Percentiles rank a stretch among this genome's conserved stretches.
phyloP scores from a whole-genome alignment of 1,284 basidiomycete genomes.

The Clitocybe nebularis region DNA sequence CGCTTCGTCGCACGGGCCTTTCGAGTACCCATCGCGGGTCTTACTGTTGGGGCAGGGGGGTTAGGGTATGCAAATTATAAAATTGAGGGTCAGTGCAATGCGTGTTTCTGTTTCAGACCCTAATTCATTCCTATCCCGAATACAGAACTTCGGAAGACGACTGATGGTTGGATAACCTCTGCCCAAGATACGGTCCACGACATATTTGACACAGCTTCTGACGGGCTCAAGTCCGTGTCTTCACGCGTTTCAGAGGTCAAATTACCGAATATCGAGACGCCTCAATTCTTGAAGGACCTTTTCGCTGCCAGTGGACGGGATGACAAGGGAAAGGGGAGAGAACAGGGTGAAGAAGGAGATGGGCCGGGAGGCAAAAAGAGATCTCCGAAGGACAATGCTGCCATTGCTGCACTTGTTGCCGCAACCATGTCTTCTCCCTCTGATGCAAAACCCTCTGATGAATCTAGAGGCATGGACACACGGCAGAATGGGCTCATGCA shows the following conservation, averaged over 20 bases:
- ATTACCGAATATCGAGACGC: constrained; percentile 64
- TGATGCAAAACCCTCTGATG: constrained; percentile 44
- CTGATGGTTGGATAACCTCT: constrained; percentile 59
- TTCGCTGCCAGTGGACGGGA: constrained; percentile 43
- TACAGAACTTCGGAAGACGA: constrained; percentile 68
- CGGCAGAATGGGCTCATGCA: constrained; percentile 81
- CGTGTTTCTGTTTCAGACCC: too few relatives aligned
- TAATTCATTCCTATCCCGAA: too few relatives aligned
- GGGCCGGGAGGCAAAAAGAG: constrained; percentile 33
- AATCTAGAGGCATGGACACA: constrained; percentile 34
- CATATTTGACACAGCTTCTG: constrained; percentile 63
- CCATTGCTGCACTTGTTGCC: constrained; percentile 68
- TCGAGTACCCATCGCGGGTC: constrained; percentile 79
- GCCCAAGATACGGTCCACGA: constrained; percentile 69
- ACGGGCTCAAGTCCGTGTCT: constrained; percentile 55
- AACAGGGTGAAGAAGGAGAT: constrained; percentile 23
- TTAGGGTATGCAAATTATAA: constrained; percentile 92
- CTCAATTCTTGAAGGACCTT: constrained; percentile 70
- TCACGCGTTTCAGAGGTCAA: constrained; percentile 56
- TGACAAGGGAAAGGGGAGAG: constrained; percentile 24
- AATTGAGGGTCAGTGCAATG: constrained; percentile 86
- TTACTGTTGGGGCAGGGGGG: constrained; percentile 85
- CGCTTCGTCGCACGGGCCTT: constrained; percentile 81
- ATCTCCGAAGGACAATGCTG: constrained; percentile 57
- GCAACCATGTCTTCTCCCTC: constrained; percentile 72